These are phyloP conservation scores for Trichoderma asperelloides DNA, from an alignment of 495 filamentous ascomycete genomes.

Conservation along the genomic window DNA sequence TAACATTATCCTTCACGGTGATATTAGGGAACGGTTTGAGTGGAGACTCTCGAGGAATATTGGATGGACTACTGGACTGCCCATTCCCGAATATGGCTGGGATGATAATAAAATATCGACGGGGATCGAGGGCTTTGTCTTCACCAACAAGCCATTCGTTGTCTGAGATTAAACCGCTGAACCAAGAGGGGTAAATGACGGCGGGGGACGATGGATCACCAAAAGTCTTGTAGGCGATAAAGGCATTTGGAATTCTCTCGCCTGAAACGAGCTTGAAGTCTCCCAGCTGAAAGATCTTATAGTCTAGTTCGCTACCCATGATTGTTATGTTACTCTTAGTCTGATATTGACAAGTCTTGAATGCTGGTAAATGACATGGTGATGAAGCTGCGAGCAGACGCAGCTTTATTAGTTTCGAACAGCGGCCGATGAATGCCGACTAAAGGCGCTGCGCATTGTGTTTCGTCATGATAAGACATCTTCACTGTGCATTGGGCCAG, in stretches of 20 bases:
- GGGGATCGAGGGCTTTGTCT: constrained; percentile 50
- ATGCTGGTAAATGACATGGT: background rate
- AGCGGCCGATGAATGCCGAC: background rate
- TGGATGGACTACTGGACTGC: constrained; percentile 62
- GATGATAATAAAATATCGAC: constrained; percentile 61
- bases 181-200: constrained; percentile 67
- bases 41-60: constrained; percentile 18
- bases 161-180: constrained; percentile 51
- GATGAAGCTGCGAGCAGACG: background rate
- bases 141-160: constrained; percentile 60
- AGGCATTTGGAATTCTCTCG: constrained; percentile 13
- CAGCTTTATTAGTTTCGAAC: background rate
- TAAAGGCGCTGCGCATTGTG: background rate
- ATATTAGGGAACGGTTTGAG: constrained; percentile 50
- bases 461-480: background rate
- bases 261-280: constrained; percentile 24
- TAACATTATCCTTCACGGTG: constrained; percentile 61
- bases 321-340: background rate
- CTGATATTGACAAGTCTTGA: background rate
- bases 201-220: constrained; percentile 52
- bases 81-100: constrained; percentile 65
- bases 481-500: no score
- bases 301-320: background rate
- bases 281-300: constrained; percentile 14
- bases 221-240: constrained; percentile 64